These are phyloP conservation scores for Amaranthus tricolor DNA, from an alignment of 179 eudicot species.

Conservation along the genomic window DNA sequence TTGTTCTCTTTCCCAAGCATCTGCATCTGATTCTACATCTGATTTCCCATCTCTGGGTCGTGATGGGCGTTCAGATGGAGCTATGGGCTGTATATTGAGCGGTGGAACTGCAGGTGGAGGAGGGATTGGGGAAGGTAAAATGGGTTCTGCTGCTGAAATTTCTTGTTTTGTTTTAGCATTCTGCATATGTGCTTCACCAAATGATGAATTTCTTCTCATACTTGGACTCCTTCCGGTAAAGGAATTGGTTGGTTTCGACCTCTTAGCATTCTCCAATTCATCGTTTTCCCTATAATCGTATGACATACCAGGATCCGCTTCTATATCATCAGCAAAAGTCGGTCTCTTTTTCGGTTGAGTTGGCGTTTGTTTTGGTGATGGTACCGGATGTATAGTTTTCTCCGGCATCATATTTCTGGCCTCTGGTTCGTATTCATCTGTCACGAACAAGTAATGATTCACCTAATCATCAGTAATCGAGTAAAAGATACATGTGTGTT, in stretches of 20 bases:
- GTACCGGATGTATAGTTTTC: slow-evolving; percentile 39
- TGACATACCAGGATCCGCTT: slow-evolving; percentile 10
- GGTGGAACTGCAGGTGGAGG: slow-evolving; percentile 24
- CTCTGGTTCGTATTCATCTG: slow-evolving; percentile 18
- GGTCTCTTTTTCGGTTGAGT: slow-evolving; percentile 25
- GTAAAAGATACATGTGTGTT: too few relatives aligned
- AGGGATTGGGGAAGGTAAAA: slow-evolving; percentile 29
- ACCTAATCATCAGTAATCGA: too few relatives aligned
- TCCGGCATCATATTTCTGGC: slow-evolving; percentile 30
- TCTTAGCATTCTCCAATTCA: slow-evolving; percentile 18
- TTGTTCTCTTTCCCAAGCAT: slow-evolving; percentile 69
- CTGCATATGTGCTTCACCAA: slow-evolving; percentile 20
- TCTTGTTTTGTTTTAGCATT: slow-evolving; percentile 28
- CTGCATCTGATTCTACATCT: slow-evolving; percentile 62
- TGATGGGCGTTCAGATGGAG: slow-evolving; percentile 25
- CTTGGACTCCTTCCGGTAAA: slow-evolving; percentile 17
- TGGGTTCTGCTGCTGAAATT: slow-evolving; percentile 23
- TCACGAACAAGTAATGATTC: background rate
- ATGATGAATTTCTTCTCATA: slow-evolving; percentile 14
- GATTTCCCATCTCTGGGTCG: slow-evolving; percentile 22
- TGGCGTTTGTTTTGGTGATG: slow-evolving; percentile 30
- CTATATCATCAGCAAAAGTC: slow-evolving; percentile 37
- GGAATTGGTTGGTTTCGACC: slow-evolving; percentile 18
- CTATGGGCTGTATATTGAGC: background rate
- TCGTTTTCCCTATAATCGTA: slow-evolving; percentile 11